A percentile compares a stretch with the other conserved stretches of the same genome.
These are phyloP conservation scores for Neurospora cerealis DNA, from an alignment of 495 filamentous ascomycete species.

Conservation along the genomic window DNA sequence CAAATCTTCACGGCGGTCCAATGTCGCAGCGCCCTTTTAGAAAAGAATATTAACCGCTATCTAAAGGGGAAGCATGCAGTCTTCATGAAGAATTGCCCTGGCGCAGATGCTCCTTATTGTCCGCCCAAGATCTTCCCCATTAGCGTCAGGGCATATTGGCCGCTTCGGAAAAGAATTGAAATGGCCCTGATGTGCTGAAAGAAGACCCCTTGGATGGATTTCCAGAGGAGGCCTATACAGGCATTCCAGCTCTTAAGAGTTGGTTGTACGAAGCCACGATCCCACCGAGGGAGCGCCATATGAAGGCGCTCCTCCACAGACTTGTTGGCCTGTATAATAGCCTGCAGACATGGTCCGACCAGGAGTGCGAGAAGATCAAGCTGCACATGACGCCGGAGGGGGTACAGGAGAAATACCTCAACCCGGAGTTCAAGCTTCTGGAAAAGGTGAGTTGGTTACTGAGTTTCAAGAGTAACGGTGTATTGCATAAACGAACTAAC, in stretches of 20 bases:
- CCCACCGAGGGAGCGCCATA: slow-evolving; percentile 6
- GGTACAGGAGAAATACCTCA: background rate
- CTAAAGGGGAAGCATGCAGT: background rate
- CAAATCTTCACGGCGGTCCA: background rate
- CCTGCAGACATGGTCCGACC: slow-evolving; percentile 10
- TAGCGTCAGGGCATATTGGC: slow-evolving; percentile 15
- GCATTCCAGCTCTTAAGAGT: slow-evolving; percentile 11
- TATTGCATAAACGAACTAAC: too few species aligned
- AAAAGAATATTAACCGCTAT: background rate
- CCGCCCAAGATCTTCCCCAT: slow-evolving; percentile 3
- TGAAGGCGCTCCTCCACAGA: slow-evolving; percentile 7
- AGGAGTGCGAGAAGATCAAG: background rate
- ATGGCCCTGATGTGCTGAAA: background rate
- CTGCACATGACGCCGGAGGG: background rate
- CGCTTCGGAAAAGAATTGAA: background rate
- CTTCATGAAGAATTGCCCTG: background rate
- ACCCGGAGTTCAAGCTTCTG: background rate
- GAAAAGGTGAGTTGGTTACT: background rate
- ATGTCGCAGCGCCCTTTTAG: background rate
- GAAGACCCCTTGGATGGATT: slow-evolving; percentile 5
- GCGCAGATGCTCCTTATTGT: background rate
- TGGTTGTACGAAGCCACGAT: slow-evolving; percentile 13
- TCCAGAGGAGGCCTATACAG: slow-evolving; percentile 10
- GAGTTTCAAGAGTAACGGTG: too few species aligned
- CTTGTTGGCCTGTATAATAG: slow-evolving; percentile 5